These are phyloP conservation scores for Phytophthora constricta DNA, from an alignment of 352 stramenopile species.

Conservation along the genomic window DNA sequence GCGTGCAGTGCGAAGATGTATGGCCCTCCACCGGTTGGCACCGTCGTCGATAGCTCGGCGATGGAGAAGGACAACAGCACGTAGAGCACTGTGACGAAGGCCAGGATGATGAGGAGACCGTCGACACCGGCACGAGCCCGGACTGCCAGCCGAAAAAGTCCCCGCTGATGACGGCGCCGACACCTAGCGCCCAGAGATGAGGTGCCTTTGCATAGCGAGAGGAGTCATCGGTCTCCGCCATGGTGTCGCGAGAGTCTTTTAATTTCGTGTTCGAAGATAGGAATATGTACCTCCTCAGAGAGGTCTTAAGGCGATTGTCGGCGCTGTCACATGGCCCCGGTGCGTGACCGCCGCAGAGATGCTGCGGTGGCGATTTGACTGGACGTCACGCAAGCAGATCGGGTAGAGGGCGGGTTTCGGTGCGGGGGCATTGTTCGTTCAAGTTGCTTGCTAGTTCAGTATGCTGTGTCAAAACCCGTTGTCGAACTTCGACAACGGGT, in stretches of 20 bases:
- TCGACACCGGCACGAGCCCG: conserved; percentile 62
- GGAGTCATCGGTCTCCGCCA: conserved; percentile 13
- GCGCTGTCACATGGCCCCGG: background rate
- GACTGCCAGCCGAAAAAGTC: conserved; percentile 78
- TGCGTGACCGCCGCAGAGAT: background rate
- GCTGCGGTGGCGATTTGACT: background rate
- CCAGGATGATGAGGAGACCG: conserved; percentile 62
- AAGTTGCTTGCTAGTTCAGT: no score
- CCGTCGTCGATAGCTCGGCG: conserved; percentile 65
- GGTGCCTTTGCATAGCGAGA: conserved; percentile 57
- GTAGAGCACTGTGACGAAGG: conserved; percentile 67
- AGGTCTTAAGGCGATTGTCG: background rate
- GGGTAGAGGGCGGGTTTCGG: background rate
- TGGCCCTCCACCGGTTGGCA: conserved; percentile 57
- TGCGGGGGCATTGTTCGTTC: no score
- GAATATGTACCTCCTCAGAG: background rate
- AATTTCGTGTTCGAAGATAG: background rate
- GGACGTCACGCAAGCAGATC: background rate
- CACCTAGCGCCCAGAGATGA: conserved; percentile 63
- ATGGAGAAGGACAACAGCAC: conserved; percentile 77
- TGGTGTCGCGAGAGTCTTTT: background rate
- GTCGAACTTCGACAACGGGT: no score
- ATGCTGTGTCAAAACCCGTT: no score
- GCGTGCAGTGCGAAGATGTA: conserved; percentile 75
- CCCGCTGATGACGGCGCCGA: conserved; percentile 62